Conservation (phyloP, 192 early-diverging fungal species). For the Pilaira anomala region DNA sequence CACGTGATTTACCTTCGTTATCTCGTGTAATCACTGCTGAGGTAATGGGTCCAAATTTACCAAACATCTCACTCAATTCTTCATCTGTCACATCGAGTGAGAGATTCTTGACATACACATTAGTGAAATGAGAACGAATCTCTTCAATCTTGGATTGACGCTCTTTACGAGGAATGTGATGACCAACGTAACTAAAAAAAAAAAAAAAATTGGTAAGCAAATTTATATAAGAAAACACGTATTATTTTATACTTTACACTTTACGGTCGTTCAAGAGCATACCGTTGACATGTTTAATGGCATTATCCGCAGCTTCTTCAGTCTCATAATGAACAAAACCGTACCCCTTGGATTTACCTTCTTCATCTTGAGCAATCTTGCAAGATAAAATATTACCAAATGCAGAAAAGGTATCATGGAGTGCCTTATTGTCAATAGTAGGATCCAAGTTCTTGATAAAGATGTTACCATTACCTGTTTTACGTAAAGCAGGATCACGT, state of each 20-base stretch:
- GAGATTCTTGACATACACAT: conserved; percentile 98
- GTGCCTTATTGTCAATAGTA: conserved; percentile 97
- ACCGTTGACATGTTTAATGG: conserved; percentile 97
- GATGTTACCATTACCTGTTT: conserved; percentile 91
- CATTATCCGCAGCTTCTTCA: conserved; percentile 84
- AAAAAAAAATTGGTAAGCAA: conserved; percentile 9
- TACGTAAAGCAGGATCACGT: conserved; percentile 94
- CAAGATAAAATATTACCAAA: conserved; percentile 97
- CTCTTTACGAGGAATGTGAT: conserved; percentile 90
- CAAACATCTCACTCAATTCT: conserved; percentile 77
- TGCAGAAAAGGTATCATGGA: conserved; percentile 97
- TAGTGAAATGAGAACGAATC: conserved; percentile 90
- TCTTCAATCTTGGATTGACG: conserved; percentile 88
- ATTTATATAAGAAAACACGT: conserved; percentile 22
- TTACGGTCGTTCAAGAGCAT: conserved; percentile 99
- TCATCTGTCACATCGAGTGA: conserved; percentile 76
- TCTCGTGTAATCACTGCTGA: conserved; percentile 76
- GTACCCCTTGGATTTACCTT: conserved; percentile 83
- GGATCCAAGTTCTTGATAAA: conserved; percentile 99
- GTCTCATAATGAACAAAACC: conserved; percentile 99
- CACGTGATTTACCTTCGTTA: conserved; percentile 81
- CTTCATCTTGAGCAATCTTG: conserved; percentile 91
- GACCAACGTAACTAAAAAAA: conserved; percentile 74
- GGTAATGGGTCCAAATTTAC: conserved; percentile 75
- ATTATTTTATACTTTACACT: too few species aligned